These are phyloP conservation scores for Dactylellina drechsleri DNA, from an alignment of 2,329 filamentous ascomycete species.

Conservation along the genomic window DNA sequence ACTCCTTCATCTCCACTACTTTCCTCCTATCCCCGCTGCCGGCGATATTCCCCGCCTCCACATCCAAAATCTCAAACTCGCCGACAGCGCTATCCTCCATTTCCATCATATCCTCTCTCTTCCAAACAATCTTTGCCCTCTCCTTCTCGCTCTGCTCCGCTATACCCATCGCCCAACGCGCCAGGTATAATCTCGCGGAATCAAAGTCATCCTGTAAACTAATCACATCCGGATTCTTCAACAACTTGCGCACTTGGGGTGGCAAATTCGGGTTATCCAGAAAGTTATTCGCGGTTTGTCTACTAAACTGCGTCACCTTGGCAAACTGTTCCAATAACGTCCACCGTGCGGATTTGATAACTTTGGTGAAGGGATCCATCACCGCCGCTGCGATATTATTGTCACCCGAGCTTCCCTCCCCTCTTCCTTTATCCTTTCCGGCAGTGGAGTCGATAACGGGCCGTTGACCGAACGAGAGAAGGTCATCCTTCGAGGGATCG, in stretches of 20 bases:
- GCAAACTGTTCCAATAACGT: constrained; percentile 96
- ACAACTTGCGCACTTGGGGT: constrained; percentile 82
- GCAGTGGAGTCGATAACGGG: constrained; percentile 63
- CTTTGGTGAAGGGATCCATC: constrained; percentile 94
- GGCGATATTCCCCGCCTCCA: constrained; percentile 73
- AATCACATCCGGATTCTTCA: constrained; percentile 93
- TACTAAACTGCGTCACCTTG: constrained; percentile 95
- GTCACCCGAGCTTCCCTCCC: constrained; percentile 58
- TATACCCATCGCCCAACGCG: constrained; percentile 98
- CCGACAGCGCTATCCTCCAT: constrained; percentile 95
- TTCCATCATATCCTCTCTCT: constrained; percentile 88
- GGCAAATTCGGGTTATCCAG: constrained; percentile 91
- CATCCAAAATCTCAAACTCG: constrained; percentile 91
- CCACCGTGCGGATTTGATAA: constrained; percentile 94
- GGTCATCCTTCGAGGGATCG: constrained; percentile 86
- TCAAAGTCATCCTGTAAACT: constrained; percentile 97
- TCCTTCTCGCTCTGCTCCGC: constrained; percentile 95
- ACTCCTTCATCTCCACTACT: constrained; percentile 86
- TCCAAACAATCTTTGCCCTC: constrained; percentile 87
- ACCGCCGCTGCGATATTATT: constrained; percentile 70
- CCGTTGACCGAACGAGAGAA: constrained; percentile 78
- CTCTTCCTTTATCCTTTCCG: constrained; percentile 33
- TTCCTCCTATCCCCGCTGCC: constrained; percentile 74
- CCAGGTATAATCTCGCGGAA: constrained; percentile 91
- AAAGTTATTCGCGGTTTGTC: constrained; percentile 89